Evolutionary conservation across 192 early-diverging fungal genomes (phyloP).

Genomic region (Coemansia sp.): DNA sequence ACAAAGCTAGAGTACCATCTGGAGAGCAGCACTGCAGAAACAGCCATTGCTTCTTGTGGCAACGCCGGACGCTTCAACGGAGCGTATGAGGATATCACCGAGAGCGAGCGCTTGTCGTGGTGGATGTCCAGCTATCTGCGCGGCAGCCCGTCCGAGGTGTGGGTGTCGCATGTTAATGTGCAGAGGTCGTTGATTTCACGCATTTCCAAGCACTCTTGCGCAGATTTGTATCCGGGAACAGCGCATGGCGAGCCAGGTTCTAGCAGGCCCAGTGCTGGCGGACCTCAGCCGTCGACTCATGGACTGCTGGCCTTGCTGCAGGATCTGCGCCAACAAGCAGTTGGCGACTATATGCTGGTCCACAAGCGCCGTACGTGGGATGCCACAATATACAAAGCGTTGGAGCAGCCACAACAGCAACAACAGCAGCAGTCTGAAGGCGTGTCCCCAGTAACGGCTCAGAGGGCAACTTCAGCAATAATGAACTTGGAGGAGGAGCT

Average conservation of each 20-base stretch:
- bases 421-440: constrained; percentile 1
- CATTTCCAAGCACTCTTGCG: constrained; percentile 11
- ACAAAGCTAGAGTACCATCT: constrained; percentile 41
- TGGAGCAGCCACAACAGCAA: constrained; percentile 7
- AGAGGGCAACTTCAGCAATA: constrained; percentile 14
- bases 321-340: constrained; percentile 21
- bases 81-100: constrained; percentile 28
- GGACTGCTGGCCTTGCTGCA: constrained; percentile 26
- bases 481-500: constrained; percentile 38
- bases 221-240: constrained; percentile 21
- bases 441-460: constrained; percentile 7
- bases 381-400: constrained; percentile 42
- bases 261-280: background rate
- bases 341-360: constrained; percentile 39
- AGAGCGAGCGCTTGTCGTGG: constrained; percentile 48
- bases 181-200: constrained; percentile 8
- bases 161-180: constrained; percentile 38
- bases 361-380: constrained; percentile 47
- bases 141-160: constrained; percentile 47
- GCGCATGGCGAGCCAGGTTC: background rate
- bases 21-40: constrained; percentile 6
- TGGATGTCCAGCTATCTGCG: constrained; percentile 44
- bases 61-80: background rate
- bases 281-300: constrained; percentile 39
- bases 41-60: constrained; percentile 5